A percentile compares a stretch with the other conserved stretches of the same genome.
phyloP scores from a whole-genome alignment of 2,329 filamentous ascomycete genomes.

The Fonsecaea pedrosoi region DNA sequence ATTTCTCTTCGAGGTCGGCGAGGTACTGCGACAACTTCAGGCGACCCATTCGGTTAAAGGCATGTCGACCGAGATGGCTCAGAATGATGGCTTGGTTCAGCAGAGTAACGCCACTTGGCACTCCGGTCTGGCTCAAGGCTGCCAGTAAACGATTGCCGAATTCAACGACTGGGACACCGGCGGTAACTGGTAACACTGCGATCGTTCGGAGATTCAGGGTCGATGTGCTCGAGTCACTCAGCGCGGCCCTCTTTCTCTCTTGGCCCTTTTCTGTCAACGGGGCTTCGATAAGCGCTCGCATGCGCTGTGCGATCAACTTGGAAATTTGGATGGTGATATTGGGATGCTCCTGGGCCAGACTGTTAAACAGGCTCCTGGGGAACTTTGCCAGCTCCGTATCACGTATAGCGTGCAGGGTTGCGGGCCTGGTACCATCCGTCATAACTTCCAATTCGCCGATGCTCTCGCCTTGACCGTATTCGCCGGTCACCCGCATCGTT shows the following conservation, averaged over 20 bases:
- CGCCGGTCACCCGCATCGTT: constrained; percentile 82
- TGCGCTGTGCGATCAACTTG: constrained; percentile 94
- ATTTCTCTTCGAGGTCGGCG: constrained; percentile 96
- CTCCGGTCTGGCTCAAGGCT: constrained; percentile 86
- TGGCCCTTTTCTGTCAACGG: constrained; percentile 71
- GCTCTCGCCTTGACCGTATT: constrained; percentile 96
- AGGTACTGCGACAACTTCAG: constrained; percentile 94
- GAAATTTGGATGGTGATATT: constrained; percentile 99
- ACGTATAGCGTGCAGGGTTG: constrained; percentile 91
- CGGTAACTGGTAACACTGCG: constrained; percentile 85
- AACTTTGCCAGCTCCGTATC: constrained; percentile 97
- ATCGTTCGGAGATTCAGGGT: constrained; percentile 93
- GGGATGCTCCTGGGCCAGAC: constrained; percentile 92
- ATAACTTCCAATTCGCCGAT: constrained; percentile 96
- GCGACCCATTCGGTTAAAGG: constrained; percentile 97
- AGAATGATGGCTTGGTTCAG: constrained; percentile 93
- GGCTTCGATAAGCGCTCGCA: constrained; percentile 86
- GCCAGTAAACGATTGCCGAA: constrained; percentile 89
- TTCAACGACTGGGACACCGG: constrained; percentile 91
- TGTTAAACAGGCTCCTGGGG: constrained; percentile 95
- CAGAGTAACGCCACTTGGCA: constrained; percentile 86
- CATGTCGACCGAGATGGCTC: constrained; percentile 92
- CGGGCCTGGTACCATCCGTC: constrained; percentile 89
- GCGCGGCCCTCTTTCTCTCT: constrained; percentile 61
- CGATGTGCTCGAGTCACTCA: constrained; percentile 62